Percentiles rank a stretch among this genome's conserved stretches.
Conservation (phyloP, 176 grass and related monocot species). For the Chrysopogon serrulatus region DNA sequence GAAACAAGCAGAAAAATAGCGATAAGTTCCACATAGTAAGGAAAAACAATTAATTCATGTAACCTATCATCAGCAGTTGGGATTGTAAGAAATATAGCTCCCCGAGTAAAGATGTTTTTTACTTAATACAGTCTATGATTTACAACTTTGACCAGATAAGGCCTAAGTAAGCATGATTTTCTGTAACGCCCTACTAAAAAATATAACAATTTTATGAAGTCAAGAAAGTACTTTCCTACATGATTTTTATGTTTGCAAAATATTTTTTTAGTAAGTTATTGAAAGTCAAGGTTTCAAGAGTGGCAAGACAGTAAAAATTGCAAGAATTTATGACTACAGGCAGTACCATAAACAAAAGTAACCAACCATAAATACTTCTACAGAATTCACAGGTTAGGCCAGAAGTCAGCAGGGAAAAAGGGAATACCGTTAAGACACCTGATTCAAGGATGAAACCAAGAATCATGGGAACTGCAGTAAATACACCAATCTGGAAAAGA, state of each 20-base stretch:
- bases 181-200: neutral
- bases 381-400: neutral
- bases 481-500: conserved; percentile 94
- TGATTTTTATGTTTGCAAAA: neutral
- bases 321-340: neutral
- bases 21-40: conserved; percentile 5
- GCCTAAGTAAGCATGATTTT: neutral
- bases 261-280: neutral
- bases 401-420: conserved; percentile 16
- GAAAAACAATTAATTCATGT: neutral
- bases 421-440: conserved; percentile 72
- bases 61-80: neutral
- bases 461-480: conserved; percentile 93
- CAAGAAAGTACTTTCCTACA: neutral
- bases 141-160: neutral
- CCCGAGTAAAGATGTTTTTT: neutral
- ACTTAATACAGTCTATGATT: neutral
- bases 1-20: conserved; percentile 6
- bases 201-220: neutral
- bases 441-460: conserved; percentile 80
- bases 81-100: neutral
- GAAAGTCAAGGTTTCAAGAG: neutral
- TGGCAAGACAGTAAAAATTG: neutral
- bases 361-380: neutral
- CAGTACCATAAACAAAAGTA: neutral